phyloP scores from a whole-genome alignment of 2,329 filamentous ascomycete genomes.

The Didymella pomorum region DNA sequence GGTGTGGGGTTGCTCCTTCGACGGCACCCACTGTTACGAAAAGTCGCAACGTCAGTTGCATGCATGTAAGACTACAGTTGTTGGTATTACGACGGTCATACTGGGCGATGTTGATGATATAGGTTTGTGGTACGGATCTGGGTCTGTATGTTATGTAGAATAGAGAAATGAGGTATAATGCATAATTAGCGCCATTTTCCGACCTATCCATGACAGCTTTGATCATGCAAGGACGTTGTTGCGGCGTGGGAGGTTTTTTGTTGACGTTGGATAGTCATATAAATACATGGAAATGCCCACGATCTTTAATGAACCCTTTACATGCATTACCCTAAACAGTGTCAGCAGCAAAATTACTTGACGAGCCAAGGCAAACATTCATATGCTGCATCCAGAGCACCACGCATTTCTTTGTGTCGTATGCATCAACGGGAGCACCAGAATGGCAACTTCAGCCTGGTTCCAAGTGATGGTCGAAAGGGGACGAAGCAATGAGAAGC shows the following conservation, averaged over 20 bases:
- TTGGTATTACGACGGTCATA: conserved; percentile 15
- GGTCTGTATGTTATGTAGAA: conserved; percentile 10
- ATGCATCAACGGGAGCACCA: background rate
- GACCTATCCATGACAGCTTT: background rate
- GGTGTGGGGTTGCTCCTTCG: conserved; percentile 21
- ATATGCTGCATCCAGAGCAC: background rate
- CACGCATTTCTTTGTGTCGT: background rate
- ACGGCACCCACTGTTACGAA: conserved; percentile 23
- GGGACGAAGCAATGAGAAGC: conserved; percentile 16
- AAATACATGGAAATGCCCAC: background rate
- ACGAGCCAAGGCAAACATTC: background rate
- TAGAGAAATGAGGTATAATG: conserved; percentile 16
- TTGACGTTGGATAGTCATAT: background rate
- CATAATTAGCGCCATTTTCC: conserved; percentile 10
- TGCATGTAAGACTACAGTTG: conserved; percentile 20
- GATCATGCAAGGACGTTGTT: background rate
- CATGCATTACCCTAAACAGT: background rate
- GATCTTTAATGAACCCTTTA: background rate
- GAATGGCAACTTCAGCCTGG: background rate
- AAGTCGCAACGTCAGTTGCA: conserved; percentile 19
- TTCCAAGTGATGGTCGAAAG: background rate
- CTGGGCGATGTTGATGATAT: conserved; percentile 19
- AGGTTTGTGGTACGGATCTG: background rate
- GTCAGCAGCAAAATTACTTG: too few species aligned
- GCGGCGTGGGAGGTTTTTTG: background rate